These are phyloP conservation scores for Limonomyces culmigenus DNA, from an alignment of 1,284 basidiomycete genomes.

Conservation along the genomic window DNA sequence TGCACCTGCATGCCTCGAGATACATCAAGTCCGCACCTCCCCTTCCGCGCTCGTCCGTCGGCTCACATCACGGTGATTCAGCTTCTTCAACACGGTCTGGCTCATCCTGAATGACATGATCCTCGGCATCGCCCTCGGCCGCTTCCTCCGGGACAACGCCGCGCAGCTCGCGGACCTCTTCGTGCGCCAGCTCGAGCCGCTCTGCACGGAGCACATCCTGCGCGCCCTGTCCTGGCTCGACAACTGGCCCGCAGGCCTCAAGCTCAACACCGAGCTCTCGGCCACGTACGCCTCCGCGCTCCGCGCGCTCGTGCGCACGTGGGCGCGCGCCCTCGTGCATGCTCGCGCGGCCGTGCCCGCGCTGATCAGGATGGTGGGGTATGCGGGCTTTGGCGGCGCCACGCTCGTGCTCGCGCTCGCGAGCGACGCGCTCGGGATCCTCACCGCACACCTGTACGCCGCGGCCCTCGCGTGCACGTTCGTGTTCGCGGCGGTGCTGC, in stretches of 20 bases:
- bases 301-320: too few relatives aligned
- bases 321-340: too few relatives aligned
- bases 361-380: too few relatives aligned
- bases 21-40: conserved; percentile 42
- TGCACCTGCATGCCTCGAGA: too few relatives aligned
- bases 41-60: conserved; percentile 2
- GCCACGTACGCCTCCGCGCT: too few relatives aligned
- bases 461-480: conserved; percentile 53
- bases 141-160: conserved; percentile 57
- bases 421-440: conserved; percentile 47
- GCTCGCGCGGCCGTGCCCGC: too few relatives aligned
- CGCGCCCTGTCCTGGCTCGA: conserved; percentile 69
- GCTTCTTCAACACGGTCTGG: conserved; percentile 88
- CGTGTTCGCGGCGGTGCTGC: conserved; percentile 50
- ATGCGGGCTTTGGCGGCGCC: too few relatives aligned
- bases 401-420: conserved; percentile 53
- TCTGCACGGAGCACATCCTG: conserved; percentile 27
- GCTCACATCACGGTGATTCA: conserved; percentile 14
- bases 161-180: too few relatives aligned
- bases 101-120: conserved; percentile 82
- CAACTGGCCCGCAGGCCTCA: conserved; percentile 90
- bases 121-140: conserved; percentile 55
- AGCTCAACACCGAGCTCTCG: conserved; percentile 90
- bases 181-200: background rate
- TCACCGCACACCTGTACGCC: conserved; percentile 61